phyloP scores from a whole-genome alignment of 495 filamentous ascomycete genomes.

The Neurospora sp. region DNA sequence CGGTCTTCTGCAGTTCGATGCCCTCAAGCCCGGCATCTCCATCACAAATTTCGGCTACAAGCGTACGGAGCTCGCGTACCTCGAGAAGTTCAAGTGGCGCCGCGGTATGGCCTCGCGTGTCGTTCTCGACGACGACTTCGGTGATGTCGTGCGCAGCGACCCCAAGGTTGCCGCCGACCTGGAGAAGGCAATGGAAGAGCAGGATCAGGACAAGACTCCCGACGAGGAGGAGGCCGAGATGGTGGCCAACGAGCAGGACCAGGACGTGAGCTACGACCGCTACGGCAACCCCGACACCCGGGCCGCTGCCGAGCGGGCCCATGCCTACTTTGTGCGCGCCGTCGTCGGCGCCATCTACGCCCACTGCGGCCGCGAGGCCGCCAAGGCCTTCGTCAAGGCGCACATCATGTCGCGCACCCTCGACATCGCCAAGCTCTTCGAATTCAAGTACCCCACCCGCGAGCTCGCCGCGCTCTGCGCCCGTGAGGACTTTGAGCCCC shows the following conservation, averaged over 20 bases:
- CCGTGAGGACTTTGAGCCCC: slow-evolving; percentile 78
- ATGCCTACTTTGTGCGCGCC: slow-evolving; percentile 64
- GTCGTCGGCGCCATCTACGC: slow-evolving; percentile 76
- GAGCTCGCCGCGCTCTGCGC: slow-evolving; percentile 73
- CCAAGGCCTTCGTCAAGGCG: slow-evolving; percentile 68
- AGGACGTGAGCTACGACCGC: slow-evolving; percentile 5
- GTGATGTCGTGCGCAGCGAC: slow-evolving; percentile 39
- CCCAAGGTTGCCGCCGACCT: not conserved
- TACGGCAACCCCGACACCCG: slow-evolving; percentile 25
- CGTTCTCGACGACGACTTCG: slow-evolving; percentile 72
- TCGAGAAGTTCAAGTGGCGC: slow-evolving; percentile 48
- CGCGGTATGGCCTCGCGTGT: slow-evolving; percentile 60
- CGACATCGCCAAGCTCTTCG: slow-evolving; percentile 64
- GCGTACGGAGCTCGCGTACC: slow-evolving; percentile 25
- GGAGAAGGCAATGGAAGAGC: not conserved
- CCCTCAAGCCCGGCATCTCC: slow-evolving; percentile 48
- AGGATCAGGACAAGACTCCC: not conserved
- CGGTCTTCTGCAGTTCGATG: slow-evolving; percentile 75
- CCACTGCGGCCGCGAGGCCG: slow-evolving; percentile 58
- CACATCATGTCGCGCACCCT: slow-evolving; percentile 77
- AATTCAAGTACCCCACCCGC: slow-evolving; percentile 69
- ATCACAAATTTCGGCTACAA: slow-evolving; percentile 30
- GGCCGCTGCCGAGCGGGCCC: slow-evolving; percentile 21
- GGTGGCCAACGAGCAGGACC: not conserved
- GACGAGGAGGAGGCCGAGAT: slow-evolving; percentile 3